Evolutionary conservation across 495 filamentous ascomycete species (phyloP), one percentile per base, ranked within the genome.

Genomic region (Parathielavia hyrcaniae): DNA sequence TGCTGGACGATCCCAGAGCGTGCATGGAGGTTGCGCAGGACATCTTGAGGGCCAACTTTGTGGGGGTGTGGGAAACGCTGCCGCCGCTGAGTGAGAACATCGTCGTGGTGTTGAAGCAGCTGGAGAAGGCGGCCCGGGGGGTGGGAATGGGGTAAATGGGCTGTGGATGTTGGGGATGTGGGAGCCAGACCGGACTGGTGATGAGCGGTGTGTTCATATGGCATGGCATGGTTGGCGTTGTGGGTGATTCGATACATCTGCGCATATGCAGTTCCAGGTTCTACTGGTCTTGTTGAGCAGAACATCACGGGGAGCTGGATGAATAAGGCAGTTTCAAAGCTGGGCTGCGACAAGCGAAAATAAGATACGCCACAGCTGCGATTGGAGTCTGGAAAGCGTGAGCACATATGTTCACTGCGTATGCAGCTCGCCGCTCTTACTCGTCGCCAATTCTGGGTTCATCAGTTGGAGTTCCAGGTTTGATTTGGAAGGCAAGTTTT

Each of bases 31-130:
- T 74, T 43, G 73, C 75, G 10, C 68, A 77, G 47, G 71, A 75
- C 45, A 68, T 83, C 0, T 67, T 83, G 49, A 66, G 71, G 23
- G 64, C 67, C 6, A 81, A 81, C 63, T 79, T 75, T 63, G 88
- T 93, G 5, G 85, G 79, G 66, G 80, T 84, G 61, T 78, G 83
- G 69, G 75, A 74, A n/a, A 89, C 88, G 1, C 70, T 98, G 62
- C 70, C 88, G 40, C 77, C 79, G 6, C 77, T 95, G 35, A 91
- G 81, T 14, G 81, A 83, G 62, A 84, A 82, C 59, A 68, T 84
- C 8, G 72, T 79, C 41, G 69, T 77, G 35, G 64, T 86, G 53
- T 76, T 84, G 67, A 76, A 77, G 44, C 78, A 80, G 61, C 48
- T 82, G 55, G 78, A 76, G 35, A 66, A 76, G 36, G 72, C 70